Evolutionary conservation across 2,329 filamentous ascomycete species (phyloP), one percentile per base, ranked within the genome.

Genomic region (Teratosphaeriaceae sp.): DNA sequence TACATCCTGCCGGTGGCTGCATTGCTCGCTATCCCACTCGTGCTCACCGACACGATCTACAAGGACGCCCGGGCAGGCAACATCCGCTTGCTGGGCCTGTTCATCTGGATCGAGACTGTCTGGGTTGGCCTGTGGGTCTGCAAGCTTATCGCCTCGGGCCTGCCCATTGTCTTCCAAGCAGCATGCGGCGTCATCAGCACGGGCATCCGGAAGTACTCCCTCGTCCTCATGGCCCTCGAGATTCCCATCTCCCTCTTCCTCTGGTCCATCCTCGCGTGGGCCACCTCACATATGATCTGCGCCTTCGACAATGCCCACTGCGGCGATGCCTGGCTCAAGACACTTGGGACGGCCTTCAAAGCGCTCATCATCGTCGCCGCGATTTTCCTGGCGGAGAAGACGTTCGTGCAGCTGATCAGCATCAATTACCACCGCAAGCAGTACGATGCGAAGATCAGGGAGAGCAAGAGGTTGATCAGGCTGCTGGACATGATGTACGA

Each of bases 401-500:
- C 79, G 29, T 69, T 86, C 42, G 77, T 87, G 18, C 83, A 86
- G 62, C 68, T 86, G 24, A 82, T 86, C 55, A 80, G 79, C 53
- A 79, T 87, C 55, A 78, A 79, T 21, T 87, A 87, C 59, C 83
- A 86, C 59, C 80, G 83, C 56, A 75, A 82, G 43, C 85, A 84
- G 29, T 86, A 86, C 61, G 76, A 80, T 54, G 78, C 79, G 16
- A 70, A 68, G 54, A 92, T 94, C 69, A 81, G 82, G 59, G 79
- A 84, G 36, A 89, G 85, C 23, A 94, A 94, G 69, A 79, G 76
- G 38, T 81, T 86, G 46, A 75, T 94, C 23, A 71, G 76, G 52
- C 73, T 94, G 3, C 70, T 94, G 1, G 80, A 83, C 15, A 68
- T 86, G 12, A 76, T 94, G 47, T 92, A 88, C 59, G 86, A 92